Percentiles rank a stretch among this genome's conserved stretches.
Conservation (phyloP, 208 protist genomes). For the Trypanosoma cruzi region DNA sequence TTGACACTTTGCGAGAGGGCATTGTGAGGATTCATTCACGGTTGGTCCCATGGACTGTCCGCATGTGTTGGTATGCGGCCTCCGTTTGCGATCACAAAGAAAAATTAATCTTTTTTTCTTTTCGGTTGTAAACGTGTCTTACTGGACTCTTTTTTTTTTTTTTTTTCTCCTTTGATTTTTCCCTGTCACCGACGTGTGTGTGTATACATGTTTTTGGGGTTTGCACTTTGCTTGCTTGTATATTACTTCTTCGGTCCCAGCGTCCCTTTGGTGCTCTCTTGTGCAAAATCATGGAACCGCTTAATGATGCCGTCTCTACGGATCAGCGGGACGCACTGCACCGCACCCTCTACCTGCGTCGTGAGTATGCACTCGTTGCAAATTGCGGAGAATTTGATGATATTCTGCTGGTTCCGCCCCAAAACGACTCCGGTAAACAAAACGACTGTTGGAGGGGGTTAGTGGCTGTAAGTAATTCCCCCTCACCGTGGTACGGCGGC, state of each 20-base stretch:
- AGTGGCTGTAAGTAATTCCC: conserved; percentile 35
- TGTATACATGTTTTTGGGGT: too few species aligned
- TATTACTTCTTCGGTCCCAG: neutral
- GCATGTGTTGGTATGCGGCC: too few species aligned
- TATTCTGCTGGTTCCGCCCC: conserved; percentile 33
- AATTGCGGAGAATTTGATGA: conserved; percentile 31
- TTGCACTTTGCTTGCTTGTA: neutral
- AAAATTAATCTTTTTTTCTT: too few species aligned
- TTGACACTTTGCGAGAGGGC: too few species aligned
- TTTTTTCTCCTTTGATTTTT: too few species aligned
- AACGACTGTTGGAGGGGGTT: conserved; percentile 43
- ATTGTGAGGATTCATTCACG: too few species aligned
- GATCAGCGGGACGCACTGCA: conserved; percentile 41
- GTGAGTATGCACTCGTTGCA: conserved; percentile 43
- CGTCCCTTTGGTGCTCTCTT: conserved; percentile 7
- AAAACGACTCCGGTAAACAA: conserved; percentile 5
- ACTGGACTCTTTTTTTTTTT: too few species aligned
- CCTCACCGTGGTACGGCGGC: conserved; percentile 72
- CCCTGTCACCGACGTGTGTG: too few species aligned
- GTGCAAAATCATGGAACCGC: neutral
- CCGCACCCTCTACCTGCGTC: conserved; percentile 59
- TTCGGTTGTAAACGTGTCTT: too few species aligned
- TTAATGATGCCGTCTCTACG: neutral
- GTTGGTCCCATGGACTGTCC: too few species aligned
- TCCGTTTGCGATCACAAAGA: too few species aligned